Conservation (phyloP, 75 land plant species). For the Pinus tabuliformis region DNA sequence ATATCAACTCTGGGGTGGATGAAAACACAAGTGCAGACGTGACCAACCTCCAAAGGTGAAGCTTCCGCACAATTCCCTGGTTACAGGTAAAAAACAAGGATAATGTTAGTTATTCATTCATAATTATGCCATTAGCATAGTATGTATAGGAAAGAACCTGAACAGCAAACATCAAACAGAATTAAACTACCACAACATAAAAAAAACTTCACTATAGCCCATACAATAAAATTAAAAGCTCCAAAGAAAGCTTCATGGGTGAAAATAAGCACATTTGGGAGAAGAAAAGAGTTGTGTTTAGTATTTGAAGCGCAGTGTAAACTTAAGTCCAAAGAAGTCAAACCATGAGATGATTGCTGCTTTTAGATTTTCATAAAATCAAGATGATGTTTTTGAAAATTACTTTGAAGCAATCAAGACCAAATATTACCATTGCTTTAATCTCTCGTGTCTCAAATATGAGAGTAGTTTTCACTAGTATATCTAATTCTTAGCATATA, state of each 20-base stretch:
- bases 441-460: too few relatives aligned
- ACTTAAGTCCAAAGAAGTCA: not conserved
- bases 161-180: not conserved
- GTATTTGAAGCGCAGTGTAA: not conserved
- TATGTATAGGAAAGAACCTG: not conserved
- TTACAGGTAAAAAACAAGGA: not conserved
- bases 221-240: not conserved
- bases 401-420: too few relatives aligned
- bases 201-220: not conserved
- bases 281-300: not conserved
- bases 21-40: constrained; percentile 84
- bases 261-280: not conserved
- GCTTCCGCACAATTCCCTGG: constrained; percentile 69
- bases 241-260: not conserved
- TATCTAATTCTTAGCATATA: too few relatives aligned
- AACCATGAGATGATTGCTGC: not conserved
- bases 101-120: not conserved
- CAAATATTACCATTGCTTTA: too few relatives aligned
- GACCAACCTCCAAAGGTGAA: constrained; percentile 73
- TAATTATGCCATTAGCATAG: not conserved
- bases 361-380: not conserved
- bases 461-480: too few relatives aligned
- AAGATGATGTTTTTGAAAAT: too few relatives aligned
- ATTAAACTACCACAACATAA: too few relatives aligned
- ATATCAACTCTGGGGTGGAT: constrained; percentile 90